Conservation (phyloP, 257 asterid genomes). For the Gentiana straminea region DNA sequence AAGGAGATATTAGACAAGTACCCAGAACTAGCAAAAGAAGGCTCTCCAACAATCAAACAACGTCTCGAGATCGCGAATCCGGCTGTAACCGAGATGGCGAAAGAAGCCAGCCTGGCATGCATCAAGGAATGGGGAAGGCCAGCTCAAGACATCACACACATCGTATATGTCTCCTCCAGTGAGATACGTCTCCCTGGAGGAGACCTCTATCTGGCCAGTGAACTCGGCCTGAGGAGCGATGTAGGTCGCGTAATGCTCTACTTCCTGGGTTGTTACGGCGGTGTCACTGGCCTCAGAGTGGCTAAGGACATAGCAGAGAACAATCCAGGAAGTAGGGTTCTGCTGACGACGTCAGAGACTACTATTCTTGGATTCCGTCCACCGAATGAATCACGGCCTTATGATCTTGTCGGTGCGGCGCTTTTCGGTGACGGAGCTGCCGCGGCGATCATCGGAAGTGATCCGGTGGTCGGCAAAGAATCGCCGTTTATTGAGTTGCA, state of each 20-base stretch:
- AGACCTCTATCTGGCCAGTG: conserved; percentile 68
- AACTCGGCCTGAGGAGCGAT: conserved; percentile 54
- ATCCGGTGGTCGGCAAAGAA: conserved; percentile 42
- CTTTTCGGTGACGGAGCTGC: conserved; percentile 90
- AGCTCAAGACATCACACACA: conserved; percentile 58
- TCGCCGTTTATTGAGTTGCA: conserved; percentile 59
- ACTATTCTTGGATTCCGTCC: conserved; percentile 86
- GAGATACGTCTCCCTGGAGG: conserved; percentile 93
- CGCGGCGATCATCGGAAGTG: conserved; percentile 52
- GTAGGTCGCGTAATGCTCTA: conserved; percentile 77
- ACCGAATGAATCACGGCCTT: conserved; percentile 65
- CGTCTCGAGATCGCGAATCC: conserved; percentile 75
- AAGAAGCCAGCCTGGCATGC: conserved; percentile 64
- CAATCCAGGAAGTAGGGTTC: conserved; percentile 81
- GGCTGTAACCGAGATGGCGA: conserved; percentile 73
- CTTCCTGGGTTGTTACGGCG: conserved; percentile 91
- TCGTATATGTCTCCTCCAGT: conserved; percentile 81
- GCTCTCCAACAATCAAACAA: conserved; percentile 74
- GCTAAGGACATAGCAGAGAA: conserved; percentile 95
- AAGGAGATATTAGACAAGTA: conserved; percentile 59
- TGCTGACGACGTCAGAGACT: conserved; percentile 74
- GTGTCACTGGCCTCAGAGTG: conserved; percentile 81
- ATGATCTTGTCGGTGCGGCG: conserved; percentile 88
- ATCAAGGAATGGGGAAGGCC: conserved; percentile 65
- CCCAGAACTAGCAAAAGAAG: conserved; percentile 81